Evolutionary conservation across 2,329 filamentous ascomycete species (phyloP), one percentile per base, ranked within the genome.

Genomic region (Trichoderma koningiopsis): DNA sequence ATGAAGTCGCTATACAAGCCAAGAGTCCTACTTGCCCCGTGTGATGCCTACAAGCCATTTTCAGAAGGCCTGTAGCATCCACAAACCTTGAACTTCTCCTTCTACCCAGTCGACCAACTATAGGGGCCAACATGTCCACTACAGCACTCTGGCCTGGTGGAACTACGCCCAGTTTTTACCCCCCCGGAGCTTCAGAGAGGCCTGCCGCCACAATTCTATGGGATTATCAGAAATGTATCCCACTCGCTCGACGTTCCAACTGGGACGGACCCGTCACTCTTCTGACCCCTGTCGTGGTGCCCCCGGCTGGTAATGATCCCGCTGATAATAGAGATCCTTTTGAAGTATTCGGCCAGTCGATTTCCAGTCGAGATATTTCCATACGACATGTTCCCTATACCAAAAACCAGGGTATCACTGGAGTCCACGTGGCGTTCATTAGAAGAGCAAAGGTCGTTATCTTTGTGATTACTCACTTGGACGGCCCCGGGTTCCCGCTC

Each of bases 331-430:
- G 80, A 74, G 92, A 94, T 76, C 92, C 91, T 0, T 94, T 94
- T 75, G 91, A 94, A 77, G 84, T 86, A 16, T 81, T 94, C 22
- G 92, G 91, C 24, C 84, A 85, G 71, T 86, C 88, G 56, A 78
- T 94, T 60, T 86, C 88, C 60, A 81, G 79, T 60, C 83, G 86
- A 72, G 89, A 91, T 74, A 80, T 84, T 3, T 84, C 83, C 77
- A 83, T 94, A 71, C 87, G 89, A 24, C 92, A 94, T 76, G 87
- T 93, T 55, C 91, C 92, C 6, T 94, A 92, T 74, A 87, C 88
- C 5, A 86, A 88, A 58, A 83, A 84, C 64, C 79, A 83, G 69
- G 90, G 90, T 53, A 88, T 92, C 76, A 91, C 88, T 3, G 83
- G 84, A 27, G 84, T 87, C 56, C 89, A 94, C 77, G 80, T 85